A percentile compares a stretch with the other conserved stretches of the same genome.
phyloP scores from a whole-genome alignment of 2,329 filamentous ascomycete genomes.

The Aschersonia sp. region DNA sequence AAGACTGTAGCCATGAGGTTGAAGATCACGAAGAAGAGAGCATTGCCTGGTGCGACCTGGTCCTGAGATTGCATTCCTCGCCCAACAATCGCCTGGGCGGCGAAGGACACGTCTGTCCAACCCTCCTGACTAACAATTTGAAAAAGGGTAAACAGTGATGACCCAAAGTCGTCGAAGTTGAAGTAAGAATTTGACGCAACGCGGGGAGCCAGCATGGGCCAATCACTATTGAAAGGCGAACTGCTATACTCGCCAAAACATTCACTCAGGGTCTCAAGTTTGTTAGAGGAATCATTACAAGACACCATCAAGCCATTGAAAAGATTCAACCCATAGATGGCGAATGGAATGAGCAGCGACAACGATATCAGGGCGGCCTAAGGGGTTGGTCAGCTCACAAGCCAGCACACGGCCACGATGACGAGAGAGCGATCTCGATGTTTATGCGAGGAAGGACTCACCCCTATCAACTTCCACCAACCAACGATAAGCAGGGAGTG shows the following conservation, averaged over 20 bases:
- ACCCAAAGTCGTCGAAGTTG: conserved; percentile 90
- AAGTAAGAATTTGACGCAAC: conserved; percentile 71
- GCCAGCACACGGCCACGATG: not conserved
- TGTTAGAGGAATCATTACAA: conserved; percentile 53
- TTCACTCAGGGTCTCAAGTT: conserved; percentile 46
- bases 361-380: conserved; percentile 81
- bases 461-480: conserved; percentile 84
- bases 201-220: conserved; percentile 73
- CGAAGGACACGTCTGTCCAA: conserved; percentile 88
- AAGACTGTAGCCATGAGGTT: conserved; percentile 95
- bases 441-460: conserved; percentile 23
- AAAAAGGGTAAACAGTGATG: conserved; percentile 89
- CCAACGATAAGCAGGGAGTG: conserved; percentile 91
- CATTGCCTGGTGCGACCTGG: conserved; percentile 66
- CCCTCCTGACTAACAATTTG: conserved; percentile 98
- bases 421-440: not conserved
- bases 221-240: conserved; percentile 57
- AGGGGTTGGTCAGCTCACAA: conserved; percentile 5
- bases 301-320: conserved; percentile 69
- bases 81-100: conserved; percentile 69
- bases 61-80: conserved; percentile 56
- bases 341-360: conserved; percentile 88
- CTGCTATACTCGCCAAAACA: conserved; percentile 77
- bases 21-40: conserved; percentile 89
- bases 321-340: conserved; percentile 86